Percentiles rank a stretch among this genome's conserved stretches.
These are phyloP conservation scores for Xylariaceae sp. DNA, from an alignment of 2,329 filamentous ascomycete genomes.

Conservation along the genomic window DNA sequence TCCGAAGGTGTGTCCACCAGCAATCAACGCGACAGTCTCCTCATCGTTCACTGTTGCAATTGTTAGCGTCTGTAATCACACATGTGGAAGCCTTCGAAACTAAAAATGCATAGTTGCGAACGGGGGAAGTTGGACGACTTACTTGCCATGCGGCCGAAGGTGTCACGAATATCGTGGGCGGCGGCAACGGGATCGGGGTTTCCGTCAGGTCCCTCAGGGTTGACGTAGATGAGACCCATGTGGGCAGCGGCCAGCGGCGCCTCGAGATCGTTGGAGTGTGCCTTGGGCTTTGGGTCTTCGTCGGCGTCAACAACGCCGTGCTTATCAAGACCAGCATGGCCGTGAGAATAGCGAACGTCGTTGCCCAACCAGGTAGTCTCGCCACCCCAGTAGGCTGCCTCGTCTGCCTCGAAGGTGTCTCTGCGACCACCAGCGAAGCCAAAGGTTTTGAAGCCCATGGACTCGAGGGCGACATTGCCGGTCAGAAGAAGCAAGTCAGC, in stretches of 20 bases:
- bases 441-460: conserved; percentile 70
- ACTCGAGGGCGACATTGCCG: conserved; percentile 73
- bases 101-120: too few species aligned
- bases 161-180: conserved; percentile 67
- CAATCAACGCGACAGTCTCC: conserved; percentile 76
- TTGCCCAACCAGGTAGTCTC: conserved; percentile 74
- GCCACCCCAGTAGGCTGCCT: conserved; percentile 73
- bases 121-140: not conserved
- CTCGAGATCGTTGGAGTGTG: conserved; percentile 62
- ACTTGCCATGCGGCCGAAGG: conserved; percentile 73
- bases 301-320: conserved; percentile 32
- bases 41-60: conserved; percentile 60
- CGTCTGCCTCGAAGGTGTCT: conserved; percentile 72
- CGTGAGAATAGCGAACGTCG: conserved; percentile 61
- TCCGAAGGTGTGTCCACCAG: conserved; percentile 73
- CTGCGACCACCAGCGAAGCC: conserved; percentile 70
- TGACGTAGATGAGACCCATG: conserved; percentile 80
- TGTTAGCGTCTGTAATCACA: conserved; percentile 1
- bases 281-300: conserved; percentile 38
- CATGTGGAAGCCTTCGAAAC: too few species aligned
- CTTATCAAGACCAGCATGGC: conserved; percentile 40
- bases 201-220: conserved; percentile 73
- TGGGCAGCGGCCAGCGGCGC: conserved; percentile 63
- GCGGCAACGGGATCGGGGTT: conserved; percentile 66
- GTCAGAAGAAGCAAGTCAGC: conserved; percentile 68